Conservation (phyloP, 768 basidiomycete genomes). For the Pleurotus sapidus region DNA sequence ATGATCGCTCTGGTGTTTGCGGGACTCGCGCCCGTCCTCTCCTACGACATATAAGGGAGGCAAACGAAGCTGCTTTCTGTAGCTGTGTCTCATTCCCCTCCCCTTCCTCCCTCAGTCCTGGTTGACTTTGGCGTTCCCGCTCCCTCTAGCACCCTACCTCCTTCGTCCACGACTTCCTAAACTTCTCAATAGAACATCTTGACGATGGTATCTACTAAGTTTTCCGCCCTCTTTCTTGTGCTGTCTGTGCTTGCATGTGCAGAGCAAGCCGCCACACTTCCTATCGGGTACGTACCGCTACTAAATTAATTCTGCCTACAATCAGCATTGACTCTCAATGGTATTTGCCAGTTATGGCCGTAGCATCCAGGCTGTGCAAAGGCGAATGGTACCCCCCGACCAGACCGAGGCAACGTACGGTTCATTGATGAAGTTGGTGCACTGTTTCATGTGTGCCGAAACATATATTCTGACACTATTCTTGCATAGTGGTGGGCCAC, state of each 20-base stretch:
- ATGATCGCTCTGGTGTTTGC: neutral
- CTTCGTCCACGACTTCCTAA: neutral
- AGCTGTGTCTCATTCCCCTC: neutral
- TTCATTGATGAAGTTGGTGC: neutral
- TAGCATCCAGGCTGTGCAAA: neutral
- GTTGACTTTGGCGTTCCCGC: neutral
- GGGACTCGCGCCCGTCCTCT: no score
- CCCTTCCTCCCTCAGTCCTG: constrained; percentile 1
- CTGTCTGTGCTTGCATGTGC: neutral
- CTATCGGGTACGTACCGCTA: neutral
- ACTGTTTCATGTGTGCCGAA: neutral
- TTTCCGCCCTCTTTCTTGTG: neutral
- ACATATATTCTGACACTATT: neutral
- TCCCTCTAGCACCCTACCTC: neutral
- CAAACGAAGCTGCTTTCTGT: neutral
- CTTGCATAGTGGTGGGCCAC: neutral
- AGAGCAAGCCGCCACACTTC: neutral
- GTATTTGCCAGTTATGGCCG: neutral
- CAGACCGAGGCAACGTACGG: neutral
- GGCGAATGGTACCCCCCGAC: neutral
- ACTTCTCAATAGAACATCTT: neutral
- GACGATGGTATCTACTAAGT: neutral
- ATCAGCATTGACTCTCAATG: neutral
- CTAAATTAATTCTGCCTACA: neutral
- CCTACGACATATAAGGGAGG: neutral